These are phyloP conservation scores for Ceratobasidium sp. DNA, from an alignment of 1,284 basidiomycete genomes.

Conservation along the genomic window DNA sequence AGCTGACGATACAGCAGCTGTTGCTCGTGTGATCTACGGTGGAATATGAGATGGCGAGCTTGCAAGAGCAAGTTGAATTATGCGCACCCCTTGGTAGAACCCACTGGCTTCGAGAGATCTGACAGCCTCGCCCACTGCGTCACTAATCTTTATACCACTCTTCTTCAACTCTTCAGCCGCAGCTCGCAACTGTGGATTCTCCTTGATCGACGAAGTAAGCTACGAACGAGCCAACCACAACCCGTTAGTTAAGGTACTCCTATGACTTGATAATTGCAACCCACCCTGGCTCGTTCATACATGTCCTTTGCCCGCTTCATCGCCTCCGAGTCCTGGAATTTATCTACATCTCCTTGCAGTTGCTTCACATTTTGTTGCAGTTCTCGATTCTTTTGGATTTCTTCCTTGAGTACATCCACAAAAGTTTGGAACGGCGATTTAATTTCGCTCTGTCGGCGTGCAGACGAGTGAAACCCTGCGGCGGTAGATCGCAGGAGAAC, in stretches of 20 bases:
- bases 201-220: conserved; percentile 94
- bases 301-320: conserved; percentile 91
- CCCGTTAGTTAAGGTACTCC: conserved; percentile 37
- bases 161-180: conserved; percentile 92
- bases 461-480: conserved; percentile 70
- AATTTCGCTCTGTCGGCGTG: conserved; percentile 68
- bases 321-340: conserved; percentile 96
- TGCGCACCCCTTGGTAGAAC: conserved; percentile 81
- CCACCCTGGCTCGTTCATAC: conserved; percentile 92
- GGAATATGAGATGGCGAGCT: background rate
- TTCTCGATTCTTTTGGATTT: conserved; percentile 93
- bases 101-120: conserved; percentile 95
- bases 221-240: conserved; percentile 53
- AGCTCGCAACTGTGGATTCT: conserved; percentile 90
- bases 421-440: conserved; percentile 97
- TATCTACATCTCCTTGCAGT: conserved; percentile 96
- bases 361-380: conserved; percentile 97
- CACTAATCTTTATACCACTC: conserved; percentile 90
- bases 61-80: conserved; percentile 42
- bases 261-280: conserved; percentile 52
- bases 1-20: conserved; percentile 79
- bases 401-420: conserved; percentile 91
- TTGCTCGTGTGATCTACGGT: conserved; percentile 77
- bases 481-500: conserved; percentile 18
- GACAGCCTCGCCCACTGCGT: conserved; percentile 91